Conservation (phyloP, 2,329 filamentous ascomycete species). For the Trichoderma aggressivum region DNA sequence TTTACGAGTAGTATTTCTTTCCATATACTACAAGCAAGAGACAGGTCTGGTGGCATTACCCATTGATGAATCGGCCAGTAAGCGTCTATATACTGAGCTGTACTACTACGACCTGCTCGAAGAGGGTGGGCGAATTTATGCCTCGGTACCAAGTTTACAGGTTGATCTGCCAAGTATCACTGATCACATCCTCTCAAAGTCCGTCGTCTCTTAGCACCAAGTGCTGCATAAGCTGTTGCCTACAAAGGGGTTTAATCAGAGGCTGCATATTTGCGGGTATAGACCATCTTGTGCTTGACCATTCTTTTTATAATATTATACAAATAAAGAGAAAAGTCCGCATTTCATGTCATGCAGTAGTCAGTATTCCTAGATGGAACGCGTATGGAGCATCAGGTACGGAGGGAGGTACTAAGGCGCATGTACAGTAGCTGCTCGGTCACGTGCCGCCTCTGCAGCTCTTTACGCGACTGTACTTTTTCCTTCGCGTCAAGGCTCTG, state of each 20-base stretch:
- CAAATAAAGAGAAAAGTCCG: background rate
- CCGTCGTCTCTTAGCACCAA: background rate
- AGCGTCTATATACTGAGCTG: background rate
- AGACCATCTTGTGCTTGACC: background rate
- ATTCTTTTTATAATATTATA: background rate
- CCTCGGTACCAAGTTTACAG: background rate
- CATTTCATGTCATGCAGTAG: background rate
- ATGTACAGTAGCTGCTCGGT: background rate
- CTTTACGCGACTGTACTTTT: conserved; percentile 41
- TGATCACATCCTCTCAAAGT: background rate
- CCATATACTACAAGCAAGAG: background rate
- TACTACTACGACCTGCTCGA: background rate
- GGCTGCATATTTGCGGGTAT: background rate
- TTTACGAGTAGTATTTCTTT: no score
- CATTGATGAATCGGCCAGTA: background rate
- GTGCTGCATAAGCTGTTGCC: background rate
- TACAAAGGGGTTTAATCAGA: background rate
- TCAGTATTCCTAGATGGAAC: background rate
- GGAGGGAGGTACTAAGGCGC: background rate
- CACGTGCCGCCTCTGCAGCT: conserved; percentile 13
- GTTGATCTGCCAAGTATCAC: no score
- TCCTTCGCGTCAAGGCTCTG: conserved; percentile 37
- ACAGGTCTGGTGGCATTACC: background rate
- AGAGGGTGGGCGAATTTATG: background rate
- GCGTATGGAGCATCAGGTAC: background rate